Percentiles rank a stretch among this genome's conserved stretches.
Evolutionary conservation across 2,329 filamentous ascomycete genomes (phyloP).

Genomic region (Orbilia javanica): DNA sequence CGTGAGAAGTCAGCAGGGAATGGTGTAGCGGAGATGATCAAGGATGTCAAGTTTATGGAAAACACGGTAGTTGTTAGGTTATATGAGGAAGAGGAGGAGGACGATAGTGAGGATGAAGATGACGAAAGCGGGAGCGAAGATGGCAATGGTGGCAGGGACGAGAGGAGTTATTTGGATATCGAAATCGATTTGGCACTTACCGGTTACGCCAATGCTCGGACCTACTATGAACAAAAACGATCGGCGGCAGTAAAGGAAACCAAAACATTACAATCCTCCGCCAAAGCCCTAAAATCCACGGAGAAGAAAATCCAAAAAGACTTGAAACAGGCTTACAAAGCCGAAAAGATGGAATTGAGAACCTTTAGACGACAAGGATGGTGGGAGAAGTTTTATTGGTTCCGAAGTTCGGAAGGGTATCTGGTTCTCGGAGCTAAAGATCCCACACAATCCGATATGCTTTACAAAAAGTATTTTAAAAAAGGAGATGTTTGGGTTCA

Average conservation of each 20-base stretch:
- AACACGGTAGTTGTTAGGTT: slow-evolving; percentile 86
- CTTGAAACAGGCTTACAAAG: slow-evolving; percentile 86
- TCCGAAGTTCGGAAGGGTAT: slow-evolving; percentile 95
- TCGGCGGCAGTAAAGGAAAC: slow-evolving; percentile 86
- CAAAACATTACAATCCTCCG: slow-evolving; percentile 84
- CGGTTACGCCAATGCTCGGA: slow-evolving; percentile 88
- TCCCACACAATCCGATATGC: slow-evolving; percentile 86
- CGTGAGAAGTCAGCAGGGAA: slow-evolving; percentile 85
- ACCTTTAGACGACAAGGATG: slow-evolving; percentile 86
- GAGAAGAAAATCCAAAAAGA: slow-evolving; percentile 89
- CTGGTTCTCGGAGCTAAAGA: slow-evolving; percentile 91
- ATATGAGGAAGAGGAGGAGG: slow-evolving; percentile 75
- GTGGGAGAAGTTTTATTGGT: slow-evolving; percentile 98
- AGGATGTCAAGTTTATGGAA: slow-evolving; percentile 88
- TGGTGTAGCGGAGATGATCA: slow-evolving; percentile 86
- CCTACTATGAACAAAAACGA: slow-evolving; percentile 92
- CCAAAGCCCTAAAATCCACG: slow-evolving; percentile 86
- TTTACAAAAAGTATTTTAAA: slow-evolving; percentile 87
- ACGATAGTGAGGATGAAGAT: slow-evolving; percentile 71
- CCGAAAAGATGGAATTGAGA: slow-evolving; percentile 88
- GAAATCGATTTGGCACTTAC: slow-evolving; percentile 87
- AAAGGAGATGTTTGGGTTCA: slow-evolving; percentile 94
- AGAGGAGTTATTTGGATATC: slow-evolving; percentile 72
- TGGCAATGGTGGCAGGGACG: slow-evolving; percentile 60
- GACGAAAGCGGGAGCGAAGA: slow-evolving; percentile 65